A percentile compares a stretch with the other conserved stretches of the same genome.
Conservation (phyloP, 225 moss, liverwort and hornwort genomes). For the Bryum argenteum region DNA sequence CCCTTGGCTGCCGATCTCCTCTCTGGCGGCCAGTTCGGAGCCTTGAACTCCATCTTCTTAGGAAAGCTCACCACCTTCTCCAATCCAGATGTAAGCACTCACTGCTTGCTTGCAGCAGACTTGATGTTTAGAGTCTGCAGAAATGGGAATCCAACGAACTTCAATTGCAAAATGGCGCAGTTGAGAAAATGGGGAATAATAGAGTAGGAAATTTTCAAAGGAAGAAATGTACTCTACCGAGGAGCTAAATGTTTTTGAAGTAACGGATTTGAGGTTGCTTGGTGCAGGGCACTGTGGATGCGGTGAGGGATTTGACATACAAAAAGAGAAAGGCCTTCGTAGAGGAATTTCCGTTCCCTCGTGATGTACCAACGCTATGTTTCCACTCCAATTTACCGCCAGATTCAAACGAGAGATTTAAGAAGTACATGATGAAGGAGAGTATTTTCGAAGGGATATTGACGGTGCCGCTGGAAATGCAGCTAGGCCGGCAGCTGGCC, state of each 20-base stretch:
- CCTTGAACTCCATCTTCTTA: conserved; percentile 44
- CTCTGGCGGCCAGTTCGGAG: conserved; percentile 67
- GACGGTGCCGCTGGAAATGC: conserved; percentile 47
- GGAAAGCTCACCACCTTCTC: conserved; percentile 50
- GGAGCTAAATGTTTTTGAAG: no score
- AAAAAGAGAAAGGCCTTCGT: conserved; percentile 65
- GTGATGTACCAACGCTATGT: conserved; percentile 61
- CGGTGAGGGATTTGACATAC: conserved; percentile 77
- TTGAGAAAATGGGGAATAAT: no score
- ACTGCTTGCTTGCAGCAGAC: not conserved
- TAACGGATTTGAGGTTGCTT: not conserved
- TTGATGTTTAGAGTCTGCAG: no score
- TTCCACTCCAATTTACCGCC: conserved; percentile 78
- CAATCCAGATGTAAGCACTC: conserved; percentile 60
- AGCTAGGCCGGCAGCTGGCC: conserved; percentile 50
- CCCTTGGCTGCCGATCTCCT: conserved; percentile 83
- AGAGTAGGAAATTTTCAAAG: no score
- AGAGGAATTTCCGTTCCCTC: conserved; percentile 56
- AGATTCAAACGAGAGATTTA: conserved; percentile 55
- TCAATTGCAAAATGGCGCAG: no score
- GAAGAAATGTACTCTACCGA: no score
- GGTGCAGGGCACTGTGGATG: conserved; percentile 76
- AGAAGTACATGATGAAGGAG: conserved; percentile 51
- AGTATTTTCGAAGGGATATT: conserved; percentile 30
- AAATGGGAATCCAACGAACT: no score